A percentile compares a stretch with the other conserved stretches of the same genome.
Evolutionary conservation across 2,329 filamentous ascomycete genomes (phyloP).

Genomic region (Drechmeria coniospora): DNA sequence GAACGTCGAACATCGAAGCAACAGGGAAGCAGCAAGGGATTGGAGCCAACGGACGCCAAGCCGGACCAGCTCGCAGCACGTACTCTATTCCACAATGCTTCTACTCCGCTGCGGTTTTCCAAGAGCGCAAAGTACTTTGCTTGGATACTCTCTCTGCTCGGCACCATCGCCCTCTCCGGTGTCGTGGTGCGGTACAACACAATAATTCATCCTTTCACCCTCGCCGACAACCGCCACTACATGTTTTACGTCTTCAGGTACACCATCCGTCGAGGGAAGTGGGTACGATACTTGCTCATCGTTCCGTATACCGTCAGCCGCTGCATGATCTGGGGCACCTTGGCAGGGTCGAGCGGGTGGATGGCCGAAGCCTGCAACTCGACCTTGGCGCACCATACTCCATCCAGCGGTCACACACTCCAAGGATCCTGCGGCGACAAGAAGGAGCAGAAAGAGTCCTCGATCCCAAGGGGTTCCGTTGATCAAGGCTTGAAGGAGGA

Average conservation of each 20-base stretch:
- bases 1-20: too few species aligned
- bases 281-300: constrained; percentile 51
- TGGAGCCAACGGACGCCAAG: too few species aligned
- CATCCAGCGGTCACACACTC: constrained; percentile 16
- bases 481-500: constrained; percentile 6
- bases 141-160: constrained; percentile 19
- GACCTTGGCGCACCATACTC: constrained; percentile 1
- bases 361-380: constrained; percentile 3
- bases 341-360: constrained; percentile 30
- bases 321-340: constrained; percentile 50
- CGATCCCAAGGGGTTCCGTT: too few species aligned
- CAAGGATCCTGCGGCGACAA: constrained; percentile 3
- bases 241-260: constrained; percentile 92
- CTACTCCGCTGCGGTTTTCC: not conserved
- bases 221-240: constrained; percentile 94
- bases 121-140: constrained; percentile 15
- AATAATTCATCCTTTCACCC: constrained; percentile 84
- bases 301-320: constrained; percentile 56
- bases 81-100: too few species aligned
- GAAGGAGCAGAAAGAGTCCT: constrained; percentile 5
- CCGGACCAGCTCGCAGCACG: too few species aligned
- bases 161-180: constrained; percentile 21
- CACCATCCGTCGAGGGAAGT: constrained; percentile 50
- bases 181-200: constrained; percentile 65
- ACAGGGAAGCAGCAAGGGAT: too few species aligned